A percentile compares a stretch with the other conserved stretches of the same genome.
These are phyloP conservation scores for Eucalyptus pumila DNA, from an alignment of 345 rosid species.

Conservation along the genomic window DNA sequence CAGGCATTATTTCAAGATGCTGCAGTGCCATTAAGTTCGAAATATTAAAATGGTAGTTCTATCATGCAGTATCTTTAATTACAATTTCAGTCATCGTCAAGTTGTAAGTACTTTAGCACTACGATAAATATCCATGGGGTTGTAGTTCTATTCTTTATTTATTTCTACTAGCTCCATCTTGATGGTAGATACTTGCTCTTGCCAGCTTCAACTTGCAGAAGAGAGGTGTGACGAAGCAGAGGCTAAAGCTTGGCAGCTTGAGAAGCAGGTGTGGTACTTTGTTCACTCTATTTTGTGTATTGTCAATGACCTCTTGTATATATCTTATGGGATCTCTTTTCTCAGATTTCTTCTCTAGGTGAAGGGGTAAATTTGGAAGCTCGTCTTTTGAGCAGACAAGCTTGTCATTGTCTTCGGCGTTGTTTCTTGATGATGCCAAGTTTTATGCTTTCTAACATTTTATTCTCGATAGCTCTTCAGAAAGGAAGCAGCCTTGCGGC, in stretches of 20 bases:
- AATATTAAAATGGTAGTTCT: neutral
- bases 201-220: constrained; percentile 85
- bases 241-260: constrained; percentile 75
- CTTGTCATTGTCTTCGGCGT: neutral
- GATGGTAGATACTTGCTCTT: neutral
- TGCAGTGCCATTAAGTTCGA: neutral
- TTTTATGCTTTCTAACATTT: neutral
- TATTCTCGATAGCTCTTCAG: constrained; percentile 27
- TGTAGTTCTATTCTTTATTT: neutral
- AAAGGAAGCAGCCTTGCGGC: constrained; percentile 86
- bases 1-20: neutral
- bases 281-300: neutral
- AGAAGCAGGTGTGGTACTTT: constrained; percentile 44
- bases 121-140: neutral
- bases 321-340: neutral
- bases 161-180: neutral
- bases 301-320: neutral
- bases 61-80: neutral
- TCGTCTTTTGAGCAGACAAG: constrained; percentile 76
- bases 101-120: neutral
- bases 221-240: constrained; percentile 80
- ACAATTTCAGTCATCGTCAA: neutral
- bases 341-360: constrained; percentile 73
- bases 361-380: constrained; percentile 84
- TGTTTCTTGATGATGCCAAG: neutral